Evolutionary conservation across 2,329 filamentous ascomycete species (phyloP), one percentile per base, ranked within the genome.

Genomic region (Aureobasidium vineae): DNA sequence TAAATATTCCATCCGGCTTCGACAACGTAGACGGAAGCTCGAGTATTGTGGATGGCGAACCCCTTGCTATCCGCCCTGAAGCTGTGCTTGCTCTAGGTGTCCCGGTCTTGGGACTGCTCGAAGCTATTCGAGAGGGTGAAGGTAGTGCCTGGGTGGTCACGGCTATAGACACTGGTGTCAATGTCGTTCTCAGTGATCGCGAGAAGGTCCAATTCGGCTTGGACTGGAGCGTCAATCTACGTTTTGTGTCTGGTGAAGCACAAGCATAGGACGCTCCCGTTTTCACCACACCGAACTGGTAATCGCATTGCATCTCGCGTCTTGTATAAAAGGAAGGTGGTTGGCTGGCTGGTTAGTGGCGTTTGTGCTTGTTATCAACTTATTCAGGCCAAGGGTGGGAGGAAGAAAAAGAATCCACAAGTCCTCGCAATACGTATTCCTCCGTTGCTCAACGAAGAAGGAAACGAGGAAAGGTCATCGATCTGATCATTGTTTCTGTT

Each of bases 1-100:
- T 99, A n/a, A 94, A 97, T 75, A 87, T 96, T 6, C 95, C 95
- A 0, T 94, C 91, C 0, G 95, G 95, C 5, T 87, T 97, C 59
- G 92, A 94, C 70, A 91, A 91, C 2, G 87, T 88, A 0, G 88
- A 87, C 45, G 92, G 92, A 72, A 85, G 84, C 74, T 83, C 85
- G 19, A 84, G 82, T 66, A 77, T 85, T 33, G 79, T 86, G 1
- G 92, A 97, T 73, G 91, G 91, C 3, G 86, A 89, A 63, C 87
- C 88, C 45, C 82, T 98, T 2, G 92, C 92, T 70, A 86, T 97
- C 59, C 87, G 90, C 68, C 88, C 92, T 0, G 89, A 91, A 65
- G 92, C 90, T 68, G 88, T 98, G 28, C 88, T 97, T 3, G 89
- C 90, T 36, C 86, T 98, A 64, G 94, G 91, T 1, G 92, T 91